A percentile compares a stretch with the other conserved stretches of the same genome.
phyloP scores from a whole-genome alignment of 140 eudicot species.

The Ambrosia hybrid region DNA sequence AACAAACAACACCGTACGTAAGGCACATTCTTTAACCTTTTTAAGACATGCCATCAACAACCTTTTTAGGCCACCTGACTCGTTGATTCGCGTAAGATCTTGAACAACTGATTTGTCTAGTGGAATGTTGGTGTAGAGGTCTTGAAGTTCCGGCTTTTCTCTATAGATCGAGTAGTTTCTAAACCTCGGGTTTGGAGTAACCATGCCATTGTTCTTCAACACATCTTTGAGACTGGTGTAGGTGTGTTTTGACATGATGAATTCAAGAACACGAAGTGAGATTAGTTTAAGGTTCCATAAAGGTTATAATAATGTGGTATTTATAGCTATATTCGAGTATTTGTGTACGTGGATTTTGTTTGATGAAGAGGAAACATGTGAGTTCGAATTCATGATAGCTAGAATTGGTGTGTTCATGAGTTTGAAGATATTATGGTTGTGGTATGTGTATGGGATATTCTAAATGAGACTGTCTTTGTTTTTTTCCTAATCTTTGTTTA shows the following conservation, averaged over 20 bases:
- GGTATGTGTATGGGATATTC: conserved; percentile 8
- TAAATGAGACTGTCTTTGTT: neutral
- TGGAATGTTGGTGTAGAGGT: conserved; percentile 31
- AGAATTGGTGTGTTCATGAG: conserved; percentile 21
- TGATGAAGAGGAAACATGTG: conserved; percentile 34
- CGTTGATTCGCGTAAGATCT: neutral
- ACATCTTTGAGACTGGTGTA: conserved; percentile 40
- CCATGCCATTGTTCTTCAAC: conserved; percentile 17
- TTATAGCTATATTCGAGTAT: conserved; percentile 19
- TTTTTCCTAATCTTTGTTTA: neutral
- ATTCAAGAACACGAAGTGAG: neutral
- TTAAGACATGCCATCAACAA: conserved; percentile 16
- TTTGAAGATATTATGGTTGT: conserved; percentile 1
- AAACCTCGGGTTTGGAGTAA: conserved; percentile 28
- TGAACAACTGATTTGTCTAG: conserved; percentile 15
- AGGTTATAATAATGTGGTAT: conserved; percentile 19
- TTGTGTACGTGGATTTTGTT: conserved; percentile 18
- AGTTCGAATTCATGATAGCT: conserved; percentile 21
- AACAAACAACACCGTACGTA: conserved; percentile 20
- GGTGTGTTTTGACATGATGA: conserved; percentile 31
- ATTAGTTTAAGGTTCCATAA: neutral
- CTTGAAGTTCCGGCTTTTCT: conserved; percentile 30
- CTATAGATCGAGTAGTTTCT: conserved; percentile 21
- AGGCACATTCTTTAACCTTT: conserved; percentile 30
- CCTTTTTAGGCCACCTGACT: neutral